Base-by-base conservation (phyloP, 2,329 filamentous ascomycete genomes). In the Beauveria rudraprayagi region DNA sequence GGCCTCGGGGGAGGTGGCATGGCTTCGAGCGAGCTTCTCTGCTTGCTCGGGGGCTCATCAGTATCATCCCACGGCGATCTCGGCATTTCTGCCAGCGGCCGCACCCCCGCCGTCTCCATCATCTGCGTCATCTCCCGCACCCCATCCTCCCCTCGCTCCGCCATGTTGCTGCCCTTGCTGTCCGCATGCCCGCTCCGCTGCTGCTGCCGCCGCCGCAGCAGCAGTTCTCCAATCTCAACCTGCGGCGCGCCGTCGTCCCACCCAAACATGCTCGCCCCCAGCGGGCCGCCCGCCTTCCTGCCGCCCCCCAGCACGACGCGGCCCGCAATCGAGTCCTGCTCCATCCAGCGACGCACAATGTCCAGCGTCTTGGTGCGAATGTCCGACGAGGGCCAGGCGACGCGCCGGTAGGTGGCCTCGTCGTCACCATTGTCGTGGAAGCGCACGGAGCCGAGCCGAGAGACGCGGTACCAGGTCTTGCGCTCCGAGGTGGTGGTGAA, bases 331-430 rank as follows among this genome's bases (percentile, higher is more conserved):
- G 82, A 82, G 65, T 85, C 84, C 66, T 87, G 82, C 65, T 86
- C 83, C 78, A 87, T 85, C 86, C 86, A 89, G 28, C 83, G 78
- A 28, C 81, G 77, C 19, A 88, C 84, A 46, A 84, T 83, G 61
- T 80, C 78, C 62, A 85, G 76, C 1, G 80, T 83, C 9, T 83
- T 78, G 14, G 72, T 70, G 26, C 82, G 82, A 2, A 84, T 72
- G 7, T 77, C 71, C 0, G 84, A 87, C n/a, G 75, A 72, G 4
- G 68, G 64, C 85, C 86, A 89, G 3, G 75, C 73, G n/a, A 86
- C 77, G 9, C 81, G 78, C 19, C 80, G 75, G 68, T 88, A 88
- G 64, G 79, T 81, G 9, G 85, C 83, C 55, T 84, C 82, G 51
- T 53, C 50, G 3, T 85, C 79, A 47, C 81, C 83, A 41, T 43